phyloP scores from a whole-genome alignment of 139 green algal genomes.

The Yamagishiella unicocca region DNA sequence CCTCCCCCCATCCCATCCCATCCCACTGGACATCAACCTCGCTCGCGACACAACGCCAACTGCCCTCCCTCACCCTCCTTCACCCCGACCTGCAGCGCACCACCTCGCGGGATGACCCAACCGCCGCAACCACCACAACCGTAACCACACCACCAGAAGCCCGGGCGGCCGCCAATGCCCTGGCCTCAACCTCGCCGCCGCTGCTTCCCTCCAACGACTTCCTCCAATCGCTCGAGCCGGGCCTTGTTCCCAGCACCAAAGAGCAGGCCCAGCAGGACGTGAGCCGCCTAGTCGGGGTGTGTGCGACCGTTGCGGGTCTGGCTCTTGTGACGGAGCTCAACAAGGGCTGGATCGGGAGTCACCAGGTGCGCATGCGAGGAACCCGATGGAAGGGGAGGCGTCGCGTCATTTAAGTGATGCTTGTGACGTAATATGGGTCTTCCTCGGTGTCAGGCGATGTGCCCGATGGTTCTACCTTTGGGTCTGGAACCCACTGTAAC shows the following conservation, averaged over 20 bases:
- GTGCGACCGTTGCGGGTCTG: background rate
- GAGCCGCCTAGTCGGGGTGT: constrained; percentile 1
- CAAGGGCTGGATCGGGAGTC: constrained; percentile 23
- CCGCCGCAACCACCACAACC: background rate
- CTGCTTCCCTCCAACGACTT: constrained; percentile 30
- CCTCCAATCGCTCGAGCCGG: constrained; percentile 38
- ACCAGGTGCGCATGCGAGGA: constrained; percentile 24
- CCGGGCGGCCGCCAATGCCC: background rate
- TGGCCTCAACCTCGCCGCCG: background rate
- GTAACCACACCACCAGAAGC: no score
- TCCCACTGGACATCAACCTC: no score
- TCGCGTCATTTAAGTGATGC: background rate
- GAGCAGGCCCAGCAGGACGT: constrained; percentile 4
- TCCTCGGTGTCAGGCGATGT: no score
- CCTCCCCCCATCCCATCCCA: no score
- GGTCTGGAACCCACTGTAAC: no score
- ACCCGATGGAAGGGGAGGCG: background rate
- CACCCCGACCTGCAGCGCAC: no score
- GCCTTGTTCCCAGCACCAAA: background rate
- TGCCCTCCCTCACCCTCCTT: no score
- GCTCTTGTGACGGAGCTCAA: constrained; percentile 40
- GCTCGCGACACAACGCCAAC: no score
- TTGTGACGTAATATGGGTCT: no score
- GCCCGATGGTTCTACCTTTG: no score
- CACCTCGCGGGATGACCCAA: no score